Evolutionary conservation across 2,329 filamentous ascomycete genomes (phyloP).

Genomic region (Paramyrothecium sp.): DNA sequence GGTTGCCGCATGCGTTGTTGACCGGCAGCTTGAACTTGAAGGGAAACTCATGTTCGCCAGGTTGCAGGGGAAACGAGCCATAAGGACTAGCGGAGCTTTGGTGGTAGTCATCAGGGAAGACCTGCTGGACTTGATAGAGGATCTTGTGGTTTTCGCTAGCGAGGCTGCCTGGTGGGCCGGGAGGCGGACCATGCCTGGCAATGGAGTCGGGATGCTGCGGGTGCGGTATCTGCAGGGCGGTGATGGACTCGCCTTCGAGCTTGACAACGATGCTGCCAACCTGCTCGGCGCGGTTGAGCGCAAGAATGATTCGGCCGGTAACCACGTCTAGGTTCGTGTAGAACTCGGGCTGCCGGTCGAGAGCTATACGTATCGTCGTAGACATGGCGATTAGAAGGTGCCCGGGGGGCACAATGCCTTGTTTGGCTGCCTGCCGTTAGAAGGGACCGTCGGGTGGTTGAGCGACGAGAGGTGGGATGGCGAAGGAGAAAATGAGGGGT

Average conservation of each 20-base stretch:
- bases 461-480: too few species aligned
- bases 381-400: conserved; percentile 13
- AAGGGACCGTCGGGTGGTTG: too few species aligned
- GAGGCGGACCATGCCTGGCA: conserved; percentile 23
- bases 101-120: conserved; percentile 63
- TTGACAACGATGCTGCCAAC: conserved; percentile 77
- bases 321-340: conserved; percentile 80
- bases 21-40: conserved; percentile 77
- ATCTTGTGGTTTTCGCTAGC: conserved; percentile 67
- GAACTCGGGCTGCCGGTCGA: conserved; percentile 67
- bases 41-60: conserved; percentile 72
- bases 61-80: conserved; percentile 58
- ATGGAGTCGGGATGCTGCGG: conserved; percentile 41
- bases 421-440: too few species aligned
- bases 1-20: conserved; percentile 69
- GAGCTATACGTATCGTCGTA: conserved; percentile 67
- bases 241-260: conserved; percentile 76
- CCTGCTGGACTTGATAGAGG: conserved; percentile 69
- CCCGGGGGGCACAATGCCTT: too few species aligned
- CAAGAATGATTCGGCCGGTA: conserved; percentile 57
- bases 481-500: too few species aligned
- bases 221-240: conserved; percentile 55
- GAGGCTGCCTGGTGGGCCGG: conserved; percentile 37
- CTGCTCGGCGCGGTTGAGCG: conserved; percentile 63
- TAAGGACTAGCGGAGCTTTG: conserved; percentile 36